Base-by-base conservation (phyloP, 371 early-diverging fungal species). In the Syncephalastrum monosporum region DNA sequence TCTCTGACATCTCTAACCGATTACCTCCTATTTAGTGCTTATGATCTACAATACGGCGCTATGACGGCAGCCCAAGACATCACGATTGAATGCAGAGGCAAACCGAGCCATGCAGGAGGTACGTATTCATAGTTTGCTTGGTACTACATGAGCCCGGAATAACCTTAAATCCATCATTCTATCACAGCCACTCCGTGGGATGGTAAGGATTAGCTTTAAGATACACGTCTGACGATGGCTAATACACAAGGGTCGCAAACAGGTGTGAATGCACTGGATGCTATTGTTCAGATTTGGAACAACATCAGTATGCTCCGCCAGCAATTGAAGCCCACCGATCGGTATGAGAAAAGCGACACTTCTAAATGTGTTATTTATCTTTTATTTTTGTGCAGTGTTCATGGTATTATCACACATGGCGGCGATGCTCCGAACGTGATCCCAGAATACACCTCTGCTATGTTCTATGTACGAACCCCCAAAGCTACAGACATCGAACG, bases 231-330 rank as follows among this genome's bases (percentile, higher is more conserved):
- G 61, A 64, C 41, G 3, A 23, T 0, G 29, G 68, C 17, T 43
- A 42, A 27, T 64, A 77, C 17, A 69, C 77, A 44, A 82, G 76
- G 49, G 68, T 66, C 62, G 82, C 83, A 16, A 71, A 59, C 81
- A 19, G 89, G 92, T 19, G 66, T 85, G 41, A 91, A 92, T 63
- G 91, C 91, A 7, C 74, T 91, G 44, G 88, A 90, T 62, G 91
- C 92, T 1, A 67, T 84, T 21, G 72, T 85, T 10, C 66, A 79
- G 58, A 77, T 81, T 0, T 85, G 87, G 75, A 77, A 81, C 44
- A 78, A 73, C 29, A 77, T 90, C 56, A 79, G 84, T 16, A 72
- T 84, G 75, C 64, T 91, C 74, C 79, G 90, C 25, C 91, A 91
- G 57, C 90, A 91, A 56, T 72, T 83, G 15, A 59, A 74, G 33